phyloP scores from a whole-genome alignment of 23 red algal genomes.

The Gracilaria caudata region DNA sequence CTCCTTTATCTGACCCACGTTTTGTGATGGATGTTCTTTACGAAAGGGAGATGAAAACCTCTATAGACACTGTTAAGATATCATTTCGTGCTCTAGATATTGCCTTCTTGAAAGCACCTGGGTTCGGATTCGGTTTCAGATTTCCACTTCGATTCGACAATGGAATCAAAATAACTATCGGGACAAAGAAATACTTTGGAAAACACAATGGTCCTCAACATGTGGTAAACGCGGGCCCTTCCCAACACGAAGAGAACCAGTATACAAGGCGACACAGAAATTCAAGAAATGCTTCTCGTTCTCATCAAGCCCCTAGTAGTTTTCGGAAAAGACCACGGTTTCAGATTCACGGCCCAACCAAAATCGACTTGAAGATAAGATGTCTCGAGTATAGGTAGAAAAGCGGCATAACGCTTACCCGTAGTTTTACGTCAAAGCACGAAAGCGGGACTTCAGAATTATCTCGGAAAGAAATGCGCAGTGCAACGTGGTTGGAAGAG shows the following conservation, averaged over 20 bases:
- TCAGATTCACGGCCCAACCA: conserved; percentile 15
- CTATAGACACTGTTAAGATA: conserved; percentile 30
- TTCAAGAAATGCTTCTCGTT: not conserved
- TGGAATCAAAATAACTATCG: conserved; percentile 36
- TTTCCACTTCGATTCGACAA: conserved; percentile 38
- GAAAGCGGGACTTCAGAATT: not conserved
- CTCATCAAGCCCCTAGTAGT: not conserved
- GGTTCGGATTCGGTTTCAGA: conserved; percentile 39
- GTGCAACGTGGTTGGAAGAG: not conserved
- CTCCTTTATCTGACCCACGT: conserved; percentile 23
- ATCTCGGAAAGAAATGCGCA: not conserved
- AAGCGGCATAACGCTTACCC: not conserved
- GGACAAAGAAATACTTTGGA: conserved; percentile 28
- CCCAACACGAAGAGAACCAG: not conserved
- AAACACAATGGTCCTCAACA: not conserved
- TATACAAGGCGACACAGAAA: not conserved
- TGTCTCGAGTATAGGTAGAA: conserved; percentile 46
- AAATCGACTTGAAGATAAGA: conserved; percentile 38
- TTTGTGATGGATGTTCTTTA: conserved; percentile 33
- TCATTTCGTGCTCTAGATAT: conserved; percentile 31
- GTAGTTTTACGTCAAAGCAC: not conserved
- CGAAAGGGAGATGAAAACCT: conserved; percentile 7
- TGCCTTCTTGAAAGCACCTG: conserved; percentile 38
- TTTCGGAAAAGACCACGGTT: conserved; percentile 1
- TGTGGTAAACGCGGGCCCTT: not conserved